phyloP scores from a whole-genome alignment of 2,329 filamentous ascomycete species.

The Nectriaceae sp. region DNA sequence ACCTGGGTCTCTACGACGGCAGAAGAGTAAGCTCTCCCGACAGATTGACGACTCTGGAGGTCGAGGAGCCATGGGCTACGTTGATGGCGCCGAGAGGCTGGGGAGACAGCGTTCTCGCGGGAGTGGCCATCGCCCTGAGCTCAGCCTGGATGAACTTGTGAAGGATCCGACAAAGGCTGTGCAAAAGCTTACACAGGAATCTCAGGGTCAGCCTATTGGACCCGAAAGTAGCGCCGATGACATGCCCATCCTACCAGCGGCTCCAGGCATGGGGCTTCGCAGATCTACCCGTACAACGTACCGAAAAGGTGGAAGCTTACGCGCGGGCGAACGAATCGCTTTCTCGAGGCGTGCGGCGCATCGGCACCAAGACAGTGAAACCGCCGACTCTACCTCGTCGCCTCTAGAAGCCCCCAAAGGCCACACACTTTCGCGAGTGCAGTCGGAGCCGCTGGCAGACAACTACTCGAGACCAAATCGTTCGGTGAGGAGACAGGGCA shows the following conservation, averaged over 20 bases:
- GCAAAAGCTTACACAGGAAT: slow-evolving; percentile 65
- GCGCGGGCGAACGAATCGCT: slow-evolving; percentile 73
- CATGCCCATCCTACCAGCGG: slow-evolving; percentile 81
- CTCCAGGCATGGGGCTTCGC: slow-evolving; percentile 76
- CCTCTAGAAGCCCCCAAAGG: slow-evolving; percentile 49
- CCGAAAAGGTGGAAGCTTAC: slow-evolving; percentile 79
- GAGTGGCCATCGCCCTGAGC: slow-evolving; percentile 55
- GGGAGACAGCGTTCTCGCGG: slow-evolving; percentile 70
- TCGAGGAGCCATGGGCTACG: slow-evolving; percentile 63
- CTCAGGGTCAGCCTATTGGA: slow-evolving; percentile 46
- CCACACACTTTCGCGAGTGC: slow-evolving; percentile 60
- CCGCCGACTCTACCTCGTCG: slow-evolving; percentile 30
- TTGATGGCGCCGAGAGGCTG: slow-evolving; percentile 80
- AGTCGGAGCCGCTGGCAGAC: slow-evolving; percentile 63
- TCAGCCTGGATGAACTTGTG: slow-evolving; percentile 80
- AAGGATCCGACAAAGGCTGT: slow-evolving; percentile 75
- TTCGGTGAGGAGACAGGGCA: slow-evolving; percentile 49
- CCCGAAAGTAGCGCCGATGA: slow-evolving; percentile 61
- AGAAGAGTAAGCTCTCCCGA: slow-evolving; percentile 93
- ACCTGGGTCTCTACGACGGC: slow-evolving; percentile 70
- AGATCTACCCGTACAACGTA: slow-evolving; percentile 93
- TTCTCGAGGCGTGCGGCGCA: slow-evolving; percentile 72
- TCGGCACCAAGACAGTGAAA: slow-evolving; percentile 62
- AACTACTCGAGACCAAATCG: slow-evolving; percentile 62
- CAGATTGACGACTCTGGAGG: slow-evolving; percentile 78